These are phyloP conservation scores for Termitomyces sp. DNA, from an alignment of 768 basidiomycete genomes.

Conservation along the genomic window DNA sequence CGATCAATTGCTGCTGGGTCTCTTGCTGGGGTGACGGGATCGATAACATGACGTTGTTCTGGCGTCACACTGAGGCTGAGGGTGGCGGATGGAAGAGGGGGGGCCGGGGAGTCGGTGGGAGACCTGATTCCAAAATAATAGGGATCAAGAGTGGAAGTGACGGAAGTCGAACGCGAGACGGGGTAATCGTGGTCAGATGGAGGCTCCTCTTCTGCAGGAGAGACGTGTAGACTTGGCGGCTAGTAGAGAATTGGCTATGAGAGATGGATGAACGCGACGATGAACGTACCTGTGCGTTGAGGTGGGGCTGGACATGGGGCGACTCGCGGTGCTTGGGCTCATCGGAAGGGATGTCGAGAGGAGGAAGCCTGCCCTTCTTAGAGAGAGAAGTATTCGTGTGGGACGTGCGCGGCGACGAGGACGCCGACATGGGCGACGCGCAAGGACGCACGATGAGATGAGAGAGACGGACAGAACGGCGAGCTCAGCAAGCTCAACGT, in stretches of 20 bases:
- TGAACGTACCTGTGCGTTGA: conserved; percentile 27
- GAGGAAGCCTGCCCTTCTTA: conserved; percentile 48
- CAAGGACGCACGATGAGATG: conserved; percentile 18
- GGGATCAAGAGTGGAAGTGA: conserved; percentile 80
- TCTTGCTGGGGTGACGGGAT: conserved; percentile 67
- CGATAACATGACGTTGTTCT: conserved; percentile 43
- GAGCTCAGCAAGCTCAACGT: conserved; percentile 12
- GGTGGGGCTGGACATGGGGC: conserved; percentile 29
- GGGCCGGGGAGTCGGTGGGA: conserved; percentile 61
- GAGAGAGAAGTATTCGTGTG: conserved; percentile 28
- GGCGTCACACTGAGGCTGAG: conserved; percentile 51
- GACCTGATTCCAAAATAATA: conserved; percentile 80
- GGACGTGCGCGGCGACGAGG: conserved; percentile 32
- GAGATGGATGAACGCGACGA: conserved; percentile 15
- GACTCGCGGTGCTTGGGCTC: conserved; percentile 31
- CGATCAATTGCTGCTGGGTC: conserved; percentile 83
- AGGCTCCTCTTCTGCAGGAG: conserved; percentile 31
- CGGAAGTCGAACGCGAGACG: conserved; percentile 62
- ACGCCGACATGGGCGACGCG: conserved; percentile 33
- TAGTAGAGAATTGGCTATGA: conserved; percentile 10
- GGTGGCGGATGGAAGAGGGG: conserved; percentile 39
- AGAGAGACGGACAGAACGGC: conserved; percentile 6
- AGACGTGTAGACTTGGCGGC: conserved; percentile 27
- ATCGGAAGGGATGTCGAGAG: conserved; percentile 41
- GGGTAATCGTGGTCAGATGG: conserved; percentile 41